Conservation (phyloP, 2,329 filamentous ascomycete genomes). For the Ceratocystis diversiconidia region DNA sequence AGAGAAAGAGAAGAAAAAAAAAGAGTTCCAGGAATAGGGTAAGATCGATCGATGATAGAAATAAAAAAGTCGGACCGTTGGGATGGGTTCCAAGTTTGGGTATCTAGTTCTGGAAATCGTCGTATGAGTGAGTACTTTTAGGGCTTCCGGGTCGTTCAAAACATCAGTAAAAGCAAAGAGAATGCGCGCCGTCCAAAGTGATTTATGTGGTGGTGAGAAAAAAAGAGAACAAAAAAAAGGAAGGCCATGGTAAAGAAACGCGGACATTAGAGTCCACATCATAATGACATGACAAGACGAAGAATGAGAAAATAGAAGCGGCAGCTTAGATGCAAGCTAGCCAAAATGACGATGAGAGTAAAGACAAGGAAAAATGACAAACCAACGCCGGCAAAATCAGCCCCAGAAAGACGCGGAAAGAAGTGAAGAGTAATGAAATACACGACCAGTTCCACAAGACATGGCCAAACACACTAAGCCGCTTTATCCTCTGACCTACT, state of each 20-base stretch:
- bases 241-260: not conserved
- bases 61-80: constrained; percentile 1
- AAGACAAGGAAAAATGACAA: not conserved
- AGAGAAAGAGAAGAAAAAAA: not conserved
- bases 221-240: not conserved
- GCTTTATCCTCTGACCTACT: constrained; percentile 4
- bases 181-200: constrained; percentile 10
- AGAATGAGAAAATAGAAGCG: not conserved
- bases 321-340: not conserved
- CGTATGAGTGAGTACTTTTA: constrained; percentile 11
- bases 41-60: not conserved
- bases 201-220: constrained; percentile 7
- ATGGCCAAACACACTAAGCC: not conserved
- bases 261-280: not conserved
- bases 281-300: not conserved
- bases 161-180: constrained; percentile 9
- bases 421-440: constrained; percentile 9
- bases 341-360: not conserved
- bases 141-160: constrained; percentile 10
- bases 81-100: constrained; percentile 2
- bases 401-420: constrained; percentile 9
- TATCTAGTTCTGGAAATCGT: constrained; percentile 13
- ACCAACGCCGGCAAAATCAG: not conserved
- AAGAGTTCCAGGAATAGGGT: not conserved
- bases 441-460: not conserved